Base-by-base conservation (phyloP, 257 asterid genomes). In the Plantago ovata region DNA sequence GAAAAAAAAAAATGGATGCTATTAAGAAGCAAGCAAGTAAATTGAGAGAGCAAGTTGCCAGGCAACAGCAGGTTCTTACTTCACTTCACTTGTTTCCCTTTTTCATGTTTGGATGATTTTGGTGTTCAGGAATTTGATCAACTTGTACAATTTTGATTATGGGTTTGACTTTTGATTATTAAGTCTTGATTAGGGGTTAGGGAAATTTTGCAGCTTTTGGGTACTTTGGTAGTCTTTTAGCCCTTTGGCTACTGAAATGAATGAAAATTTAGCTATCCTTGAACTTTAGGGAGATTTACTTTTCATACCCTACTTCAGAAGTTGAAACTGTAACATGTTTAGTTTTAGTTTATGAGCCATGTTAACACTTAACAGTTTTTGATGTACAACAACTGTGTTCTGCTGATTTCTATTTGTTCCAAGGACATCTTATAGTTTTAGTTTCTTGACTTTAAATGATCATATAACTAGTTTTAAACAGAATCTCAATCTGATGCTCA, bases 41-140 rank as follows among this genome's bases (percentile, higher is more conserved):
- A 79, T 69, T 92, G 38, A 82, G 98, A 61, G 96, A 88, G 61
- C 96, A 92, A 80, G 98, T 92, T 41, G 98, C 98, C 36, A 81
- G 81, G 70, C 98, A 92, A 53, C 98, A 92, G 19, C 96, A 92
- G 98, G 98, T 87, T 48, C 57, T 16, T 0, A 3, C 38, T 47
- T 21, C 0, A 1, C 20, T 63, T 52, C 28, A 52, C 22, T 55
- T 40, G 22, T 53, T 61, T 16, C 20, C n/a, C 10, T 15, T 18
- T 51, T 14, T 49, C 14, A 43, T 61, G 28, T 15, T 66, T 51
- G n/a, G 4, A 42, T 47, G 53, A 32, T 23, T 32, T 69, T 63
- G 67, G 15, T 61, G 52, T 61, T 40, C 12, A 15, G 16, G 14
- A 13, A 36, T 21, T 20, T 43, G 32, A 15, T 68, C 3, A 53